Conservation (phyloP, 2,329 filamentous ascomycete species). For the Sporothrix sp. region DNA sequence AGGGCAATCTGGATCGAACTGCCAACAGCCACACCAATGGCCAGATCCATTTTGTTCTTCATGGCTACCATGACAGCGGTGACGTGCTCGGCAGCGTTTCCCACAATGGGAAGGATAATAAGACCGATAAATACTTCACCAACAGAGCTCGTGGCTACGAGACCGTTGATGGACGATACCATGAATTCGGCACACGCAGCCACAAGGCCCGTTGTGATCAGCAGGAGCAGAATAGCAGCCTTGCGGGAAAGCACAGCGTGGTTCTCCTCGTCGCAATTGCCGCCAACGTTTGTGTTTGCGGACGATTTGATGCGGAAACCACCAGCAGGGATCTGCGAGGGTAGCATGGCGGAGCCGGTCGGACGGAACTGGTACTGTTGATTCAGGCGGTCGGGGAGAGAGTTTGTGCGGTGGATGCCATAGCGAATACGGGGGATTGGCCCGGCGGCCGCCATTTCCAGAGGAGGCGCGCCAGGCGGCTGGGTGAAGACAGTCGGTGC, state of each 20-base stretch:
- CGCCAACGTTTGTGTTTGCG: neutral
- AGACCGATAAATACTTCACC: constrained; percentile 61
- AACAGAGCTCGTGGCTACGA: constrained; percentile 46
- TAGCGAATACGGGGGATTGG: constrained; percentile 48
- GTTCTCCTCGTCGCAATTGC: constrained; percentile 22
- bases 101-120: constrained; percentile 63
- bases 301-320: neutral
- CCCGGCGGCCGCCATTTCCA: constrained; percentile 28
- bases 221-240: constrained; percentile 50
- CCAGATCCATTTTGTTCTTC: constrained; percentile 69
- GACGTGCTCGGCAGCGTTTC: constrained; percentile 64
- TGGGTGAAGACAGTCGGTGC: constrained; percentile 61
- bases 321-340: constrained; percentile 34
- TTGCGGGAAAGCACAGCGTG: constrained; percentile 38
- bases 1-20: constrained; percentile 64
- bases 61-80: constrained; percentile 61
- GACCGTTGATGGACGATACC: constrained; percentile 55
- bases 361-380: constrained; percentile 33
- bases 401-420: constrained; percentile 64
- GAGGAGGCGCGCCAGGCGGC: constrained; percentile 24
- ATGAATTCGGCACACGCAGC: constrained; percentile 62
- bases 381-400: constrained; percentile 59
- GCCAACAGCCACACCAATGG: constrained; percentile 62
- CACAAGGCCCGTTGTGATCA: constrained; percentile 55
- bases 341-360: constrained; percentile 40